Percentiles rank a stretch among this genome's conserved stretches.
phyloP scores from a whole-genome alignment of 2,329 filamentous ascomycete genomes.

The Aureobasidium melanogenum region DNA sequence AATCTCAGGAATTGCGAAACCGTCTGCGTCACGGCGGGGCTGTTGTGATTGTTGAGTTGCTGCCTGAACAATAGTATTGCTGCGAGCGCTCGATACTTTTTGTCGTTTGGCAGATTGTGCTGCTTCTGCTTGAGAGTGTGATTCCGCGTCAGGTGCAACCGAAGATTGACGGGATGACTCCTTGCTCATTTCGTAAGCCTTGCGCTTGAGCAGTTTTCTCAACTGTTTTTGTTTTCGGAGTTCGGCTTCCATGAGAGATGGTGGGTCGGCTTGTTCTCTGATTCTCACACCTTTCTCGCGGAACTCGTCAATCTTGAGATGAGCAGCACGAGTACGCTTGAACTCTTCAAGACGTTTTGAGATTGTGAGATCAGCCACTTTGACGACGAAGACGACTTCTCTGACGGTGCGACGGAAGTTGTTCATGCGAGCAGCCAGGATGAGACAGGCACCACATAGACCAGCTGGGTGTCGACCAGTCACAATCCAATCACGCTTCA shows the following conservation, averaged over 20 bases:
- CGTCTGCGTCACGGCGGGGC: slow-evolving; percentile 31
- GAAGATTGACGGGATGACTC: slow-evolving; percentile 20
- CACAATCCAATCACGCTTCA: slow-evolving; percentile 97
- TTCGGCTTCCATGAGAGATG: slow-evolving; percentile 64
- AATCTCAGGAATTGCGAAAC: slow-evolving; percentile 31
- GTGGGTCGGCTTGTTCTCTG: slow-evolving; percentile 71
- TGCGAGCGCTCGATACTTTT: slow-evolving; percentile 15
- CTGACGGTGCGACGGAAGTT: slow-evolving; percentile 89
- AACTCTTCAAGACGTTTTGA: slow-evolving; percentile 89
- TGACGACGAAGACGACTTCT: slow-evolving; percentile 97
- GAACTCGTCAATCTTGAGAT: slow-evolving; percentile 82
- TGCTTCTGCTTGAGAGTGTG: slow-evolving; percentile 4
- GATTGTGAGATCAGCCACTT: slow-evolving; percentile 89
- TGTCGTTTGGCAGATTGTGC: slow-evolving; percentile 15
- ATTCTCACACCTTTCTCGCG: slow-evolving; percentile 57
- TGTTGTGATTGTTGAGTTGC: slow-evolving; percentile 10
- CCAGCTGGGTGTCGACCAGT: slow-evolving; percentile 88
- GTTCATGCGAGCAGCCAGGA: slow-evolving; percentile 95
- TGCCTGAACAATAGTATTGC: slow-evolving; percentile 2
- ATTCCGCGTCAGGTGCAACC: neutral
- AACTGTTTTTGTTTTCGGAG: slow-evolving; percentile 34
- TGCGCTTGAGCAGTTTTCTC: slow-evolving; percentile 23
- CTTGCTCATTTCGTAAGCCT: slow-evolving; percentile 13
- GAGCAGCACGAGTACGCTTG: slow-evolving; percentile 73
- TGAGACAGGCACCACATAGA: slow-evolving; percentile 85